Conservation (phyloP, 805 yeast genomes). For the Peterozyma xylosa region DNA sequence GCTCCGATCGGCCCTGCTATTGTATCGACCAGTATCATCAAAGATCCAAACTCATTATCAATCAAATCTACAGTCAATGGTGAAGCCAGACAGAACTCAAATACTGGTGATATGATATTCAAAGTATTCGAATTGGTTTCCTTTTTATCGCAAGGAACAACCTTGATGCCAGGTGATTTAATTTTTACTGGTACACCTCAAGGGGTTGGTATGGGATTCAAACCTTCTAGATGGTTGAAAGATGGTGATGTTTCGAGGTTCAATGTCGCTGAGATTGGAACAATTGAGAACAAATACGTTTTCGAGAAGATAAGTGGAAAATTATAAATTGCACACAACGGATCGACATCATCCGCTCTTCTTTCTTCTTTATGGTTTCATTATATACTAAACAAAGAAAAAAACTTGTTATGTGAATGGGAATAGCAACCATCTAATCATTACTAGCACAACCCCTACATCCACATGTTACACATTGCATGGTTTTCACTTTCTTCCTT, state of each 20-base stretch:
- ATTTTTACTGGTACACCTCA: slow-evolving; percentile 52
- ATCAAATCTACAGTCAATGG: slow-evolving; percentile 39
- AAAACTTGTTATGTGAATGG: background rate
- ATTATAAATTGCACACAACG: background rate
- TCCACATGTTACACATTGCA: slow-evolving; percentile 75
- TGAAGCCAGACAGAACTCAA: slow-evolving; percentile 34
- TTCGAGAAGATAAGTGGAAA: slow-evolving; percentile 3
- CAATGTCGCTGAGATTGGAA: slow-evolving; percentile 33
- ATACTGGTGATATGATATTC: slow-evolving; percentile 43
- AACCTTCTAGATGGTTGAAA: slow-evolving; percentile 31
- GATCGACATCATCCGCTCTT: no score
- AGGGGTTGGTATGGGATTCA: slow-evolving; percentile 38
- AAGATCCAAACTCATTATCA: slow-evolving; percentile 25
- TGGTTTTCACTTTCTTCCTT: slow-evolving; percentile 20
- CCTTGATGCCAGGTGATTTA: slow-evolving; percentile 45
- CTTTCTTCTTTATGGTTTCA: no score
- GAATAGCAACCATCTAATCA: slow-evolving; percentile 29
- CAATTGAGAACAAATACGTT: slow-evolving; percentile 24
- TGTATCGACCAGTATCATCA: slow-evolving; percentile 22
- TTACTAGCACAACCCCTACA: slow-evolving; percentile 79
- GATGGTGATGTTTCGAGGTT: slow-evolving; percentile 38
- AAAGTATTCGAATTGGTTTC: slow-evolving; percentile 32
- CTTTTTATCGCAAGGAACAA: slow-evolving; percentile 42
- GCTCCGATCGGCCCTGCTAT: slow-evolving; percentile 53
- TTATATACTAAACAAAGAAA: background rate